Percentiles rank a stretch among this genome's conserved stretches.
Evolutionary conservation across 495 filamentous ascomycete genomes (phyloP).

Genomic region (Neurospora sp.): DNA sequence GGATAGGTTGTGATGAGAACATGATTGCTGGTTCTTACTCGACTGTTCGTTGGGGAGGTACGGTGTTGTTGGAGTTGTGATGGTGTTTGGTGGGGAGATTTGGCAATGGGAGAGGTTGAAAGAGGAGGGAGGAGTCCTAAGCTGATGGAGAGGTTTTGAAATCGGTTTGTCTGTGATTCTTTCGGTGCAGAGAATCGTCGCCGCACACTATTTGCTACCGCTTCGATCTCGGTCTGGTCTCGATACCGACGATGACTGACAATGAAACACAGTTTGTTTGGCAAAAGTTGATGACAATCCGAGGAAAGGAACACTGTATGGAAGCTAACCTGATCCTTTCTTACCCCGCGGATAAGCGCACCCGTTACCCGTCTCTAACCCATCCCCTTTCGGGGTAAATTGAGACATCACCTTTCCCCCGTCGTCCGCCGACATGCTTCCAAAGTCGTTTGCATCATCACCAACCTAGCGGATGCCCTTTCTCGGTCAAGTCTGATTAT

Average conservation of each 20-base stretch:
- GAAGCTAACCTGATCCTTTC: not conserved
- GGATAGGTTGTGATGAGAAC: constrained; percentile 25
- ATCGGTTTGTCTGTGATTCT: not conserved
- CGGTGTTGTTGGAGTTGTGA: not conserved
- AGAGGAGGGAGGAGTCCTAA: not conserved
- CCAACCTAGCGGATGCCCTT: not conserved
- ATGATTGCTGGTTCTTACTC: not conserved
- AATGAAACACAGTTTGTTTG: not conserved
- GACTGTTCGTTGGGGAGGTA: not conserved
- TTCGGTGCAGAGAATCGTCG: not conserved
- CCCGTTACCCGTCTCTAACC: not conserved
- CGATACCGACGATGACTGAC: not conserved
- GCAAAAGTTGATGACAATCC: not conserved
- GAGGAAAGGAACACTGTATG: not conserved
- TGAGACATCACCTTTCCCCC: not conserved
- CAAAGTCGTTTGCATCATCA: not conserved
- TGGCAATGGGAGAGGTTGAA: not conserved
- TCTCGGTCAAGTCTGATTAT: not conserved
- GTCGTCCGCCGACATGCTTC: not conserved
- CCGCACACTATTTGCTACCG: not conserved
- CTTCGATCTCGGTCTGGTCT: not conserved
- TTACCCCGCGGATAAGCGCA: not conserved
- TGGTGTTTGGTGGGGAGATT: not conserved
- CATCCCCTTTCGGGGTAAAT: not conserved
- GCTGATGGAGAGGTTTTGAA: not conserved